A percentile compares a stretch with the other conserved stretches of the same genome.
Conservation (phyloP, 2,329 filamentous ascomycete species). For the Albophoma yamanashiensis region DNA sequence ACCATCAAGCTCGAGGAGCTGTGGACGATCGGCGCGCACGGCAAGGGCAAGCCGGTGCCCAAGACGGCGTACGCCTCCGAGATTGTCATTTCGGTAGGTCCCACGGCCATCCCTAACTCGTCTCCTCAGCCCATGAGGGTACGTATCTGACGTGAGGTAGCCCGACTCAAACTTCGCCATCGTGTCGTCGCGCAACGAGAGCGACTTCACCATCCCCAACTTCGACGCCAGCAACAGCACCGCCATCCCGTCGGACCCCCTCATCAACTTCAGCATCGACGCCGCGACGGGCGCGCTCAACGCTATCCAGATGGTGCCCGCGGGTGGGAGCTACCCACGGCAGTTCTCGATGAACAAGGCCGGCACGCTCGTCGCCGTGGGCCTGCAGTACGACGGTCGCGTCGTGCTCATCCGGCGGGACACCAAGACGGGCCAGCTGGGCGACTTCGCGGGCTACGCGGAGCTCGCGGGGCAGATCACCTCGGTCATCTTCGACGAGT, state of each 20-base stretch:
- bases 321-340: conserved; percentile 54
- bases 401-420: conserved; percentile 54
- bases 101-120: too few species aligned
- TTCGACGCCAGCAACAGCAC: conserved; percentile 30
- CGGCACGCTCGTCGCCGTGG: conserved; percentile 55
- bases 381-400: conserved; percentile 48
- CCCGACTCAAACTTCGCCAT: conserved; percentile 52
- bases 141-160: conserved; percentile 17
- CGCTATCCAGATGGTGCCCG: conserved; percentile 46
- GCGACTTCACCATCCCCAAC: conserved; percentile 36
- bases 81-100: conserved; percentile 45
- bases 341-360: conserved; percentile 57
- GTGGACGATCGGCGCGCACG: conserved; percentile 38
- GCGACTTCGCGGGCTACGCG: conserved; percentile 29
- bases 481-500: conserved; percentile 36
- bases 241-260: conserved; percentile 46
- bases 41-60: conserved; percentile 28
- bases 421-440: conserved; percentile 45
- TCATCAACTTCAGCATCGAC: conserved; percentile 52
- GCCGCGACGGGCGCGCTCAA: conserved; percentile 40
- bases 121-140: neutral
- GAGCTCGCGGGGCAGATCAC: conserved; percentile 34
- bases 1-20: conserved; percentile 33
- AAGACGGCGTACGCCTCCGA: conserved; percentile 39
- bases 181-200: conserved; percentile 57